Conservation (phyloP, 371 early-diverging fungal species). For the Capillidium heterosporum region DNA sequence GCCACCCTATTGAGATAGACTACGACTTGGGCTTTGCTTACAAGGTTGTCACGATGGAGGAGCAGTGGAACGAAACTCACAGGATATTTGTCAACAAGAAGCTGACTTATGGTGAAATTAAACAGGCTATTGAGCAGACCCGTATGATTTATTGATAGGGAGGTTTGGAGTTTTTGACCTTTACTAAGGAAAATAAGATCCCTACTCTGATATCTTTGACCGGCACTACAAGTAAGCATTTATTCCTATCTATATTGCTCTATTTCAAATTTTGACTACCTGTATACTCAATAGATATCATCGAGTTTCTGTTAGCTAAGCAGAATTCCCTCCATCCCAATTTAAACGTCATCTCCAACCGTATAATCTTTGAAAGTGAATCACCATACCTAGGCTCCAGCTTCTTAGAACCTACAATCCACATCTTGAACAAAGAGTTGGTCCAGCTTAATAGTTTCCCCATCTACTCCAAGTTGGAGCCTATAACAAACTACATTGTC, state of each 20-base stretch:
- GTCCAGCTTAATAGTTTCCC: slow-evolving; percentile 15
- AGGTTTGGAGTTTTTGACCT: slow-evolving; percentile 19
- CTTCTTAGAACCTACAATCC: slow-evolving; percentile 21
- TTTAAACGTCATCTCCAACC: slow-evolving; percentile 32
- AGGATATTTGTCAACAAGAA: slow-evolving; percentile 21
- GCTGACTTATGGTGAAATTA: slow-evolving; percentile 26
- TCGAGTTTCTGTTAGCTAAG: not conserved
- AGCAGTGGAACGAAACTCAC: slow-evolving; percentile 50
- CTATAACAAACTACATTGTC: slow-evolving; percentile 35
- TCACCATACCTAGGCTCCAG: slow-evolving; percentile 21
- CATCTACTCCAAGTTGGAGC: slow-evolving; percentile 16
- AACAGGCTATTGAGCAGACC: slow-evolving; percentile 26
- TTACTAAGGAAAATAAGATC: slow-evolving; percentile 16
- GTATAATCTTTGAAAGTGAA: slow-evolving; percentile 36
- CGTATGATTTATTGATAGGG: slow-evolving; percentile 28
- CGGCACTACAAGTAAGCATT: slow-evolving; percentile 28
- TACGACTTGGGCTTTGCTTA: slow-evolving; percentile 24
- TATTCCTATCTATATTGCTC: not conserved
- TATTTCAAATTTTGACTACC: too few species aligned
- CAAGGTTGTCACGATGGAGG: slow-evolving; percentile 44
- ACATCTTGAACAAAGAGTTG: not conserved
- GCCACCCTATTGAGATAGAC: slow-evolving; percentile 53
- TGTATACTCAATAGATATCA: not conserved
- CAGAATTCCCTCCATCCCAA: not conserved
- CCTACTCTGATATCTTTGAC: slow-evolving; percentile 58